A percentile compares a stretch with the other conserved stretches of the same genome.
phyloP scores from a whole-genome alignment of 2,329 filamentous ascomycete species.

The Alternaria sp. region DNA sequence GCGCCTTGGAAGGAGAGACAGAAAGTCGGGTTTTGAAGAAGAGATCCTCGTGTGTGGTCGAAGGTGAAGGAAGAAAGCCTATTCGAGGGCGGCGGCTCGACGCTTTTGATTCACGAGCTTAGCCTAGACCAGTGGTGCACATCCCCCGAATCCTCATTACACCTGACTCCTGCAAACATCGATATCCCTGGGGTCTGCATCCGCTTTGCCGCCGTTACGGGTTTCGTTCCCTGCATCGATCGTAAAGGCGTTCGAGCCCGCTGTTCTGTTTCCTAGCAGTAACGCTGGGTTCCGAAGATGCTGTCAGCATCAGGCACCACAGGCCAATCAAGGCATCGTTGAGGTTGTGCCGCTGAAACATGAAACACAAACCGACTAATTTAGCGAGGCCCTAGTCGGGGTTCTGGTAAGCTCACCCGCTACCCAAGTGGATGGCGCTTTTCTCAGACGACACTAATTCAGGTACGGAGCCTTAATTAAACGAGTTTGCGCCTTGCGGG shows the following conservation, averaged over 20 bases:
- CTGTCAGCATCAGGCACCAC: constrained; percentile 27
- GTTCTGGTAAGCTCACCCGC: constrained; percentile 27
- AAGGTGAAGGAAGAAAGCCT: constrained; percentile 9
- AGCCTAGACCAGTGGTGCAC: constrained; percentile 9
- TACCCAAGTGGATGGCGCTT: constrained; percentile 26
- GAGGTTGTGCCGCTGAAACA: constrained; percentile 25
- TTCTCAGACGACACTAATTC: constrained; percentile 34
- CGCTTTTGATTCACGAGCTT: constrained; percentile 30
- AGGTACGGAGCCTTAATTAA: constrained; percentile 42
- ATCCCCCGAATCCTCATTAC: constrained; percentile 2
- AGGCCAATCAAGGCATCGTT: constrained; percentile 31
- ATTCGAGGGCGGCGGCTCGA: constrained; percentile 8
- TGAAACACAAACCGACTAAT: constrained; percentile 39
- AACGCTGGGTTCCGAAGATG: constrained; percentile 25
- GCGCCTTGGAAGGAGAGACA: constrained; percentile 39
- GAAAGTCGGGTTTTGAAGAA: constrained; percentile 34
- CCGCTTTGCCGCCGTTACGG: constrained; percentile 25
- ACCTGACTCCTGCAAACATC: constrained; percentile 12
- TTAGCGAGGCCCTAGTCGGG: constrained; percentile 26
- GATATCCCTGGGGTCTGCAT: constrained; percentile 17
- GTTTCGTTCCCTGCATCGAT: constrained; percentile 36
- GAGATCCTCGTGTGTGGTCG: constrained; percentile 35
- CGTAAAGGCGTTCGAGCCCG: constrained; percentile 18
- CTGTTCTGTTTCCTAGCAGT: constrained; percentile 22
- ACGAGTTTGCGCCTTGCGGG: constrained; percentile 4